phyloP scores from a whole-genome alignment of 306 rosid genomes.

The Cucurbita moschata region DNA sequence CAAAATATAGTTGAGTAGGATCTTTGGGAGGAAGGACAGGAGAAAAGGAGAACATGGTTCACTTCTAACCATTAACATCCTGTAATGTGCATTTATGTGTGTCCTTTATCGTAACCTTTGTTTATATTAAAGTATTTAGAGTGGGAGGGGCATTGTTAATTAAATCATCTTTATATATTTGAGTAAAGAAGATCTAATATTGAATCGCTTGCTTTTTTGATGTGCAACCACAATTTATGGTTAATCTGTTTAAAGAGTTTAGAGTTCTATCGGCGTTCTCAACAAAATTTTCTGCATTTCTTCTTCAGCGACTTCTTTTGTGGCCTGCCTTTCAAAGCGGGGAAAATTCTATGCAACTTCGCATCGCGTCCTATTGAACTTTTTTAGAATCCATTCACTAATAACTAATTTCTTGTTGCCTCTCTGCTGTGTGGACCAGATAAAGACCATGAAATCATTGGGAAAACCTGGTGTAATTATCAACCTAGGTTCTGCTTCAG shows the following conservation, averaged over 20 bases:
- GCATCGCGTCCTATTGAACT: background rate
- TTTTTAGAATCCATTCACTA: background rate
- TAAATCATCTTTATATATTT: background rate
- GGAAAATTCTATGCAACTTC: background rate
- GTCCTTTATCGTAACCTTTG: background rate
- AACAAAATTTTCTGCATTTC: background rate
- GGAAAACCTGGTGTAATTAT: slow-evolving; percentile 68
- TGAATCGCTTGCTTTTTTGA: background rate
- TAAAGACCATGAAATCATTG: slow-evolving; percentile 49
- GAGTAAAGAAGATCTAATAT: background rate
- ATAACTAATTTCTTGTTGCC: slow-evolving; percentile 6
- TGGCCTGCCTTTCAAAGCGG: background rate
- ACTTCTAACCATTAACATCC: background rate
- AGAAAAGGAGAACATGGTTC: background rate
- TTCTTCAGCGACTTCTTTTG: background rate
- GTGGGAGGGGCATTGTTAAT: background rate
- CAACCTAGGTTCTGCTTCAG: slow-evolving; percentile 84
- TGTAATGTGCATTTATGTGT: background rate
- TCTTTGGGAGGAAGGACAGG: background rate
- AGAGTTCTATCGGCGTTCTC: background rate
- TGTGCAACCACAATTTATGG: background rate
- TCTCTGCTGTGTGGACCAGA: slow-evolving; percentile 35
- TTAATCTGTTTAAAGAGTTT: background rate
- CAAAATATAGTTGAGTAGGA: background rate
- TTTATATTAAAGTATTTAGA: background rate